Percentiles rank a stretch among this genome's conserved stretches.
phyloP scores from a whole-genome alignment of 2,329 filamentous ascomycete species.

The Pyrenochaeta sp. region DNA sequence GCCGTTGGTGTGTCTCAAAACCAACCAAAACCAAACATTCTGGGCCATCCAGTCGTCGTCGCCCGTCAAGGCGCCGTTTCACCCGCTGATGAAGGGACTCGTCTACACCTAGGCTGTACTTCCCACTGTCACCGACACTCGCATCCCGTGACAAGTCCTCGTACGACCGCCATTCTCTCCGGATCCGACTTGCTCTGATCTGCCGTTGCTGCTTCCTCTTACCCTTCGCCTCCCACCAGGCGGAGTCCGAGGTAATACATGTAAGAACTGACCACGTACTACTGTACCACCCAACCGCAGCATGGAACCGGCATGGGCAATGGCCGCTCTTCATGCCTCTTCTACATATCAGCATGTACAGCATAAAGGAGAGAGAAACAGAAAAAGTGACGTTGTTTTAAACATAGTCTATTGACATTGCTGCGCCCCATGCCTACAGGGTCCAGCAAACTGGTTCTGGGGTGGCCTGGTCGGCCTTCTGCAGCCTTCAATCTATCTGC shows the following conservation, averaged over 20 bases:
- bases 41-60: constrained; percentile 3
- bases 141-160: too few species aligned
- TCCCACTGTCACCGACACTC: neutral
- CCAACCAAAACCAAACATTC: constrained; percentile 15
- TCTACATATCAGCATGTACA: neutral
- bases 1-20: neutral
- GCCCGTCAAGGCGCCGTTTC: constrained; percentile 10
- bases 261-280: neutral
- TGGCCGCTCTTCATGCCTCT: neutral
- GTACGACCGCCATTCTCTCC: neutral
- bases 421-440: neutral
- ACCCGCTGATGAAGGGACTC: constrained; percentile 7
- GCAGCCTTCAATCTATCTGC: neutral
- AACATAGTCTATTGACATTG: neutral
- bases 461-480: neutral
- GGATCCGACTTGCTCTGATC: constrained; percentile 2
- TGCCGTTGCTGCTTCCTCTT: too few species aligned
- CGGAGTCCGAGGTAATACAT: neutral
- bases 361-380: constrained; percentile 2
- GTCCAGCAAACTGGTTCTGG: neutral
- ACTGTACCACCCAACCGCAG: too few species aligned
- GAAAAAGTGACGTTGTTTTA: constrained; percentile 3
- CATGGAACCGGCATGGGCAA: neutral
- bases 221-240: too few species aligned
- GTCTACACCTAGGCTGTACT: neutral